A percentile compares a stretch with the other conserved stretches of the same genome.
phyloP scores from a whole-genome alignment of 2,329 filamentous ascomycete species.

The Biscogniauxia sp. region DNA sequence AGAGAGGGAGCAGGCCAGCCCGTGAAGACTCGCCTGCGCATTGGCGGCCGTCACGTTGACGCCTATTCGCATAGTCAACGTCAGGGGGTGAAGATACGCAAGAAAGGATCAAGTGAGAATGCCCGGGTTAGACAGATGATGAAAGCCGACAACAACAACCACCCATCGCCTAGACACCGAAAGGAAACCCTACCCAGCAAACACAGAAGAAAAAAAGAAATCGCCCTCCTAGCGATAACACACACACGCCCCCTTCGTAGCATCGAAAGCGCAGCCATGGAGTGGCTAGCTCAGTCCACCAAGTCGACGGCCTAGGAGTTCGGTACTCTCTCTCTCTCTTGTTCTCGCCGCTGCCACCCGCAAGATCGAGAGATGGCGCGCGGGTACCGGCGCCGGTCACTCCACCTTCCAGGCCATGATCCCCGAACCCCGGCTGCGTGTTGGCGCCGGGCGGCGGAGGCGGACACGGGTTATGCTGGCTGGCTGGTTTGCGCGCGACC shows the following conservation, averaged over 20 bases:
- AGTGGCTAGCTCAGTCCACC: constrained; percentile 51
- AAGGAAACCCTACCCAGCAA: too few relatives aligned
- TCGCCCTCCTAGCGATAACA: constrained; percentile 1
- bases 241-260: constrained; percentile 31
- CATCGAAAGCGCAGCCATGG: constrained; percentile 61
- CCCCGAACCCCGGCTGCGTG: too few relatives aligned
- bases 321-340: constrained; percentile 45
- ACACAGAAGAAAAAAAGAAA: not conserved
- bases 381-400: constrained; percentile 48
- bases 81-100: constrained; percentile 52
- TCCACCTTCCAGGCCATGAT: too few relatives aligned
- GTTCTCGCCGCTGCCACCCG: constrained; percentile 37
- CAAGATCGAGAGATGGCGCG: constrained; percentile 48
- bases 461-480: too few relatives aligned
- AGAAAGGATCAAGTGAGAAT: not conserved
- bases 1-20: constrained; percentile 64
- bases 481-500: too few relatives aligned
- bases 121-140: too few relatives aligned
- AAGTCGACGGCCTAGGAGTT: constrained; percentile 48
- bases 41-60: constrained; percentile 55
- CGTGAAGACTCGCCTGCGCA: constrained; percentile 52
- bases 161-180: too few relatives aligned
- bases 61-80: constrained; percentile 51
- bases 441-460: too few relatives aligned
- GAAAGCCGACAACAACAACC: too few relatives aligned